Evolutionary conservation across 345 rosid genomes (phyloP).

Genomic region (Leavenworthia alabamica): DNA sequence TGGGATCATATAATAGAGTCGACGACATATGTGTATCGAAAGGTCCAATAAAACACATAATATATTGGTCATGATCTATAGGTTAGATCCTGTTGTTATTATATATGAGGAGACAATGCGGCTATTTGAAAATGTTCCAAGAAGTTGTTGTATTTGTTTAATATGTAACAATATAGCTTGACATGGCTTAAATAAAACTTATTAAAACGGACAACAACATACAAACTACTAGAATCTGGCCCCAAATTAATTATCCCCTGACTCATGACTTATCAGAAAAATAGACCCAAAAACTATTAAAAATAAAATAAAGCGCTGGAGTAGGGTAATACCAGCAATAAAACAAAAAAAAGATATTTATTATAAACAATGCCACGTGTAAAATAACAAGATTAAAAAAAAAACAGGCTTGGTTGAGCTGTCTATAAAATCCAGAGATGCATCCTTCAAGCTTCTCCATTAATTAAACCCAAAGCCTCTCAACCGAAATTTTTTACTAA

Average conservation of each 20-base stretch:
- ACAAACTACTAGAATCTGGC: neutral
- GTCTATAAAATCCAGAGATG: conserved; percentile 25
- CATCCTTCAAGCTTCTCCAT: conserved; percentile 17
- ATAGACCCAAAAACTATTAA: neutral
- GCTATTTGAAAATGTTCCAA: conserved; percentile 24
- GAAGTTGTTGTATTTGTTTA: neutral
- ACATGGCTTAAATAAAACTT: neutral
- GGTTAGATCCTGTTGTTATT: conserved; percentile 26
- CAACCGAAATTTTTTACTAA: neutral
- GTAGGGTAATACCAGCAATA: no score
- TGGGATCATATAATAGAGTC: neutral
- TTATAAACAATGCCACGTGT: conserved; percentile 17
- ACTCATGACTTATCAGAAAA: neutral
- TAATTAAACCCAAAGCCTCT: neutral
- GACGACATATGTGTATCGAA: neutral
- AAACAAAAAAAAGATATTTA: neutral
- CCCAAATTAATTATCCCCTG: neutral
- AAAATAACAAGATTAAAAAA: neutral
- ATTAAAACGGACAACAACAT: neutral
- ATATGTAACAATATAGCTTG: neutral
- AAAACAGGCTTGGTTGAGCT: conserved; percentile 15
- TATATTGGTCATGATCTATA: conserved; percentile 9
- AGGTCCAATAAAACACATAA: conserved; percentile 1
- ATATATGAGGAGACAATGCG: conserved; percentile 16
- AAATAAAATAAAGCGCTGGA: no score